These are phyloP conservation scores for Pseudisothecium myosuroides DNA, from an alignment of 225 moss, liverwort and hornwort genomes.

Conservation along the genomic window DNA sequence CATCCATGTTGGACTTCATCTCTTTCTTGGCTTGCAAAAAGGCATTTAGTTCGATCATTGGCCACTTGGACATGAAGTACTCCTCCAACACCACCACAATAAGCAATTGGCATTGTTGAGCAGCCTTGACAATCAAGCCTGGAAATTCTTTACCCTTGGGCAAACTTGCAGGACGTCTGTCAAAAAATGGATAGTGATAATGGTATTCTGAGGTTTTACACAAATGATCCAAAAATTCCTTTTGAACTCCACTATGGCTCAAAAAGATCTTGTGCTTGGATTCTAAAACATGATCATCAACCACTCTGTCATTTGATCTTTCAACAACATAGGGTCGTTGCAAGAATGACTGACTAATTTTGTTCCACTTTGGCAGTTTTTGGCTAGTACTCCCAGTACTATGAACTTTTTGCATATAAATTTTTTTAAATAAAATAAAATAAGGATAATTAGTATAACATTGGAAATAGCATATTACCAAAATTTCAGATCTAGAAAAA, in stretches of 20 bases:
- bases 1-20: background rate
- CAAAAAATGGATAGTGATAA: background rate
- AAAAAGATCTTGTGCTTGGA: background rate
- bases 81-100: background rate
- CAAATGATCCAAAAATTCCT: background rate
- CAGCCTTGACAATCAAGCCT: background rate
- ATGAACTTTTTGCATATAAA: no score
- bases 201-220: background rate
- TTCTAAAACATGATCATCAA: no score
- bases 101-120: background rate
- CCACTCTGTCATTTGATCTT: background rate
- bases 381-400: no score
- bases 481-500: no score
- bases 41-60: background rate
- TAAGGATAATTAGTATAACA: no score
- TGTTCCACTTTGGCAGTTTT: no score
- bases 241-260: background rate
- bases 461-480: no score
- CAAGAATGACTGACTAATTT: no score
- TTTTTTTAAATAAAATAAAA: no score
- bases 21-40: background rate
- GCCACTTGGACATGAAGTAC: background rate
- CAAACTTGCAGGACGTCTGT: background rate
- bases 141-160: background rate
- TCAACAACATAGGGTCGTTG: no score